Evolutionary conservation across 2,329 filamentous ascomycete genomes (phyloP).

Genomic region (Aaosphaeria arxii): DNA sequence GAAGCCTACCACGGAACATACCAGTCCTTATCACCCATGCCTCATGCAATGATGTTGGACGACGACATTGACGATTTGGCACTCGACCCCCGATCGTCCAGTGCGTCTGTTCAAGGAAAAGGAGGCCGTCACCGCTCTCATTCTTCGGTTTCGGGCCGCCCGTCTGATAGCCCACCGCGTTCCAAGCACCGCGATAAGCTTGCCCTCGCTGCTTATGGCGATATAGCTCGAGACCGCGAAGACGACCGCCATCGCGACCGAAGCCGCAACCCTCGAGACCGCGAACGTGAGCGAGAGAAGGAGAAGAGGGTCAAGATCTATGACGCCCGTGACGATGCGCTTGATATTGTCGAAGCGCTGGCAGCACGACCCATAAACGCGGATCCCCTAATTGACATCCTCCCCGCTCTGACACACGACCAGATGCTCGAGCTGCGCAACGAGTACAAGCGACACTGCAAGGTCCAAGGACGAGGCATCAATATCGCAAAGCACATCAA

Average conservation of each 20-base stretch:
- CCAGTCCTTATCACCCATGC: slow-evolving; percentile 92
- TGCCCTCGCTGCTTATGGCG: slow-evolving; percentile 31
- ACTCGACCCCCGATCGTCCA: slow-evolving; percentile 28
- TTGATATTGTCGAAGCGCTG: slow-evolving; percentile 72
- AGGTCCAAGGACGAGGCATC: slow-evolving; percentile 75
- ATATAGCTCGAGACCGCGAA: slow-evolving; percentile 19
- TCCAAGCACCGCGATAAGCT: slow-evolving; percentile 29
- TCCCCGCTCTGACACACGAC: slow-evolving; percentile 80
- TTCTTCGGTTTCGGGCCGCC: slow-evolving; percentile 15
- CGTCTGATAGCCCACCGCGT: slow-evolving; percentile 26
- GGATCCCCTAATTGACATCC: slow-evolving; percentile 75
- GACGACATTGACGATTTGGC: slow-evolving; percentile 49
- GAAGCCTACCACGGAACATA: slow-evolving; percentile 94
- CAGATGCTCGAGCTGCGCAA: slow-evolving; percentile 82
- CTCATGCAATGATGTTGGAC: slow-evolving; percentile 67
- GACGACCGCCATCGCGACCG: slow-evolving; percentile 7
- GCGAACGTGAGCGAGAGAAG: slow-evolving; percentile 12
- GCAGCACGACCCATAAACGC: slow-evolving; percentile 59
- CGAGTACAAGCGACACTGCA: slow-evolving; percentile 89
- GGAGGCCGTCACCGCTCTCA: slow-evolving; percentile 26
- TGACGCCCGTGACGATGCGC: slow-evolving; percentile 76
- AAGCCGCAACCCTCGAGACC: slow-evolving; percentile 15
- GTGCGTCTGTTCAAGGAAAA: slow-evolving; percentile 19
- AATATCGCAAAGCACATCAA: slow-evolving; percentile 86
- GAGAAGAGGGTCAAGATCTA: slow-evolving; percentile 68